Conservation (phyloP, 441 rosid species). For the Euphorbia corollata region DNA sequence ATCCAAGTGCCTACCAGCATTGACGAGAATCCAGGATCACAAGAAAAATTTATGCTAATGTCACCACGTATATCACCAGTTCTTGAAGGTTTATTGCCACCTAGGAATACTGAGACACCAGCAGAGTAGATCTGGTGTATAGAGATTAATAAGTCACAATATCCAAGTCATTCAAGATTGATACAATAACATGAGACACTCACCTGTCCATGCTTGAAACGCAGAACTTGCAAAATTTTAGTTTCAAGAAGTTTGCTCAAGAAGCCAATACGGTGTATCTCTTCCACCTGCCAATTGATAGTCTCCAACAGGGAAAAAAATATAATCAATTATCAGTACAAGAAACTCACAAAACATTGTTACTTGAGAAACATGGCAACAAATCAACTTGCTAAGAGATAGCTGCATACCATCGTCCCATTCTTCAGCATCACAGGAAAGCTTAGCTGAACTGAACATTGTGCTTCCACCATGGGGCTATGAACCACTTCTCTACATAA, state of each 20-base stretch:
- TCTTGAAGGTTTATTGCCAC: slow-evolving; percentile 84
- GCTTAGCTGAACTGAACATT: slow-evolving; percentile 87
- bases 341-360: slow-evolving; percentile 12
- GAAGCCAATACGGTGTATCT: slow-evolving; percentile 70
- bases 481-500: slow-evolving; percentile 65
- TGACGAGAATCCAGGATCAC: slow-evolving; percentile 82
- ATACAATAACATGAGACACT: slow-evolving; percentile 16
- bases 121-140: slow-evolving; percentile 75
- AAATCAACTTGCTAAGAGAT: slow-evolving; percentile 19
- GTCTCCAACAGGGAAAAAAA: slow-evolving; percentile 16
- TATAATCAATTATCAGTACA: slow-evolving; percentile 4
- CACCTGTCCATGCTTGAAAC: slow-evolving; percentile 93
- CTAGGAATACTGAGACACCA: slow-evolving; percentile 83
- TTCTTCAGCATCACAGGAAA: slow-evolving; percentile 87
- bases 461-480: slow-evolving; percentile 95
- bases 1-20: slow-evolving; percentile 44
- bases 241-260: slow-evolving; percentile 87
- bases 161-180: slow-evolving; percentile 13
- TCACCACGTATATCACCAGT: slow-evolving; percentile 85
- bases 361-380: not conserved
- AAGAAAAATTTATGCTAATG: slow-evolving; percentile 74
- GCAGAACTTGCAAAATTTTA: slow-evolving; percentile 78
- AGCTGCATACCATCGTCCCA: slow-evolving; percentile 63
- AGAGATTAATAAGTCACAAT: slow-evolving; percentile 23
- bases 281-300: slow-evolving; percentile 56